These are phyloP conservation scores for Mrakiaceae sp. DNA, from an alignment of 1,284 basidiomycete species.

Conservation along the genomic window DNA sequence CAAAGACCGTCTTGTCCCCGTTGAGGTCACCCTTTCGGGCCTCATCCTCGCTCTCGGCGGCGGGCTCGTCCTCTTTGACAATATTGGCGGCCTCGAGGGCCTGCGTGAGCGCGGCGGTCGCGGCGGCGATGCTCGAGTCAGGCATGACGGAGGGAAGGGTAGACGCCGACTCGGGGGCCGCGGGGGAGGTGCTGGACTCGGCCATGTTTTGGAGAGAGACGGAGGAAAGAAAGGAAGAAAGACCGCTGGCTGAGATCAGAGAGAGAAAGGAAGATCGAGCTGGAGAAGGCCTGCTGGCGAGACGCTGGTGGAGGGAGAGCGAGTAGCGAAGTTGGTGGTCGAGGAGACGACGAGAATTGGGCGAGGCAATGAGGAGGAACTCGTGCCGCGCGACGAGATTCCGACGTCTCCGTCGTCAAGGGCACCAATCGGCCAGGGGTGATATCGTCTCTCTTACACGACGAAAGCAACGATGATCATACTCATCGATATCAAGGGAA, in stretches of 20 bases:
- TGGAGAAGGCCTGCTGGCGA: neutral
- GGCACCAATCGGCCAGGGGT: no score
- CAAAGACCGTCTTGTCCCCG: conserved; percentile 64
- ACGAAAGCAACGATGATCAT: no score
- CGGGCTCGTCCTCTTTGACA: neutral
- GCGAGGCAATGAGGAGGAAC: neutral
- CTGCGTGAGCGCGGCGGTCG: conserved; percentile 9
- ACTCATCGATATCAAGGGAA: no score
- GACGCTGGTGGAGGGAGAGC: neutral
- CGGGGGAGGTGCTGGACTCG: neutral
- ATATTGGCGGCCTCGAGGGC: conserved; percentile 14
- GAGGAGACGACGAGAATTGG: neutral
- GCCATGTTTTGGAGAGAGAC: no score
- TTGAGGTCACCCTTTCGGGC: conserved; percentile 29
- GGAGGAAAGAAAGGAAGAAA: no score
- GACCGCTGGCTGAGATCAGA: neutral
- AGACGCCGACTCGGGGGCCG: neutral
- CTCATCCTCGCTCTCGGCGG: neutral
- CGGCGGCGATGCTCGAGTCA: conserved; percentile 11
- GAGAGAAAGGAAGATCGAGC: neutral
- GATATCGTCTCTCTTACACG: no score
- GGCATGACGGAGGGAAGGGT: conserved; percentile 8
- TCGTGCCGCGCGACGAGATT: no score
- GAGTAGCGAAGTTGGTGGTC: neutral
- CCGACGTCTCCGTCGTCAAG: no score